Evolutionary conservation across 306 rosid species (phyloP).

Genomic region (Prunus mume): DNA sequence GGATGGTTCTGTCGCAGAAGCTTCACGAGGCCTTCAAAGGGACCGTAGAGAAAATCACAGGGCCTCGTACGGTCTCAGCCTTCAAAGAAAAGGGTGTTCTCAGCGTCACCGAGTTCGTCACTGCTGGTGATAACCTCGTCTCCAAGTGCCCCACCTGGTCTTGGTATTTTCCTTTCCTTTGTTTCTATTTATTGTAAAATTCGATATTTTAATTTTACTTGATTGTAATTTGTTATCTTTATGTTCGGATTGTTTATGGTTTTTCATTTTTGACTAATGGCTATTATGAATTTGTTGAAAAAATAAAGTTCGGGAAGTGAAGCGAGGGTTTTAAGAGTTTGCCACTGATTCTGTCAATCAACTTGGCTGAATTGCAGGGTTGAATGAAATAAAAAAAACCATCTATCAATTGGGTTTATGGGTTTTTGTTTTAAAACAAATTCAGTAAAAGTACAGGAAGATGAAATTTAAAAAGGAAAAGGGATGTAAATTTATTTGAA

Average conservation of each 20-base stretch:
- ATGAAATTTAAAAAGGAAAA: not conserved
- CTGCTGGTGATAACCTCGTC: constrained; percentile 94
- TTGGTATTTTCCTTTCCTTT: constrained; percentile 42
- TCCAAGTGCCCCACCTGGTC: constrained; percentile 99
- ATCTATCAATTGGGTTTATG: not conserved
- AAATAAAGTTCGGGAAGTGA: not conserved
- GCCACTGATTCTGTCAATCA: not conserved
- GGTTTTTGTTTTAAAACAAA: not conserved
- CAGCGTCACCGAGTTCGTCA: constrained; percentile 80
- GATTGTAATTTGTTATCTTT: not conserved
- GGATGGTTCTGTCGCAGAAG: constrained; percentile 81
- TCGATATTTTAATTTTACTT: not conserved
- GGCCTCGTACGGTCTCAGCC: constrained; percentile 90
- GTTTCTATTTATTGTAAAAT: not conserved
- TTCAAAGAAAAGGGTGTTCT: constrained; percentile 99
- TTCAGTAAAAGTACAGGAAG: not conserved
- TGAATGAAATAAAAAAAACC: not conserved
- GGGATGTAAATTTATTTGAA: not conserved
- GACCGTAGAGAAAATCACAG: constrained; percentile 91
- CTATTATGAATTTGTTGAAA: not conserved
- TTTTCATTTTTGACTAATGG: not conserved
- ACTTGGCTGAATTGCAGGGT: not conserved
- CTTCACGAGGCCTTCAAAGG: constrained; percentile 98
- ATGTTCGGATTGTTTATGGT: not conserved
- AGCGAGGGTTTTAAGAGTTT: not conserved